phyloP scores from a whole-genome alignment of 1,284 basidiomycete species.

The Ustilago crameri region DNA sequence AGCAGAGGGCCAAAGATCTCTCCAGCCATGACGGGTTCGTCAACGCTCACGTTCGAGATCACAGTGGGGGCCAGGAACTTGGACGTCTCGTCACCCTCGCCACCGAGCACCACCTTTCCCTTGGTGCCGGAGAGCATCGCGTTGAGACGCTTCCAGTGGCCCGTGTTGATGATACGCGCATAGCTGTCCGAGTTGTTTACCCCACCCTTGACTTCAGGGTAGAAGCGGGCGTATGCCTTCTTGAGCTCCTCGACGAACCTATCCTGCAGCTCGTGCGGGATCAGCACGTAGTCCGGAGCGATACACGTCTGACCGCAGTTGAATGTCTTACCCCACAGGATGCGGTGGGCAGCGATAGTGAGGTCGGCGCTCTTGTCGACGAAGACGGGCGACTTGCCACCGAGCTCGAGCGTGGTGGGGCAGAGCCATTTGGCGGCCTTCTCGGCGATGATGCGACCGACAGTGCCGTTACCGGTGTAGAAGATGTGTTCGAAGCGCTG shows the following conservation, averaged over 20 bases:
- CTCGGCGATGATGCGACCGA: slow-evolving; percentile 80
- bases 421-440: slow-evolving; percentile 89
- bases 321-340: slow-evolving; percentile 82
- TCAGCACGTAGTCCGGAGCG: slow-evolving; percentile 79
- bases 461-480: slow-evolving; percentile 74
- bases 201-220: slow-evolving; percentile 69
- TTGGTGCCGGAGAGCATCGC: slow-evolving; percentile 76
- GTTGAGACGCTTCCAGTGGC: slow-evolving; percentile 76
- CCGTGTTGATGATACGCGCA: slow-evolving; percentile 72
- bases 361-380: slow-evolving; percentile 75
- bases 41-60: slow-evolving; percentile 74
- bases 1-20: slow-evolving; percentile 83
- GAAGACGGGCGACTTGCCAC: slow-evolving; percentile 85
- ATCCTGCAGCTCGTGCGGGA: slow-evolving; percentile 76
- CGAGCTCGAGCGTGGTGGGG: slow-evolving; percentile 81
- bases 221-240: slow-evolving; percentile 71
- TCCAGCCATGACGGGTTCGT: slow-evolving; percentile 74
- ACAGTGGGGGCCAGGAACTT: slow-evolving; percentile 77
- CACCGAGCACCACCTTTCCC: slow-evolving; percentile 79
- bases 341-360: slow-evolving; percentile 70
- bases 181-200: slow-evolving; percentile 71
- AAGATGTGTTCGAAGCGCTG: slow-evolving; percentile 82
- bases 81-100: slow-evolving; percentile 74
- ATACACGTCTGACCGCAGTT: slow-evolving; percentile 75
- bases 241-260: slow-evolving; percentile 75